Evolutionary conservation across 75 land plant genomes (phyloP).

Genomic region (Sequoiadendron giganteum): DNA sequence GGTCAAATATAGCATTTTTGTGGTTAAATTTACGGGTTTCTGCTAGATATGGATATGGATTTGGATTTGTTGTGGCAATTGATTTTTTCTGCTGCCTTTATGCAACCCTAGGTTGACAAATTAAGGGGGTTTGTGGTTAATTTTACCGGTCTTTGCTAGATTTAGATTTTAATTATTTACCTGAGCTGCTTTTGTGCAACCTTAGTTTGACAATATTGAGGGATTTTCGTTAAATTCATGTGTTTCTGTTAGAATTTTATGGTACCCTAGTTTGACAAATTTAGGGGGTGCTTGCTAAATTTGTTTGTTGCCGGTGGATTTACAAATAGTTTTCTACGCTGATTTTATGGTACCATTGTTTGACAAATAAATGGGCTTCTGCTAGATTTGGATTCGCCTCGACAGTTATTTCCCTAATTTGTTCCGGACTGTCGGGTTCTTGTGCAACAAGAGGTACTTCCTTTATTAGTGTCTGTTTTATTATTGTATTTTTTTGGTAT

Average conservation of each 20-base stretch:
- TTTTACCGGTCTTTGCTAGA: not conserved
- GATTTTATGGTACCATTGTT: not conserved
- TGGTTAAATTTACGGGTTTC: not conserved
- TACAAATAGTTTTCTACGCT: not conserved
- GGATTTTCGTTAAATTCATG: not conserved
- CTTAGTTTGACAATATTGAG: not conserved
- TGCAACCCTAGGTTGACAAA: not conserved
- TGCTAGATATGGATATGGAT: not conserved
- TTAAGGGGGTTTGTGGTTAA: not conserved
- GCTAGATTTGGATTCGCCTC: not conserved
- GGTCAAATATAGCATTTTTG: not conserved
- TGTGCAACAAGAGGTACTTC: too few species aligned
- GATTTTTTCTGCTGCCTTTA: not conserved
- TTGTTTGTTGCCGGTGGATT: not conserved
- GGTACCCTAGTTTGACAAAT: not conserved
- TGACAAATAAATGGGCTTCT: not conserved
- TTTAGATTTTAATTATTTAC: not conserved
- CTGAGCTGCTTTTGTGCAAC: not conserved
- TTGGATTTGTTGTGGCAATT: not conserved
- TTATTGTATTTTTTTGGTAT: too few species aligned
- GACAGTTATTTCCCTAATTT: not conserved
- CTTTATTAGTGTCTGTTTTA: not conserved
- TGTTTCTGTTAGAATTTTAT: not conserved
- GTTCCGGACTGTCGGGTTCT: too few species aligned
- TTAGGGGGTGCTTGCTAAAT: not conserved